phyloP scores from a whole-genome alignment of 2,329 filamentous ascomycete genomes.

The Apiospora koreana region DNA sequence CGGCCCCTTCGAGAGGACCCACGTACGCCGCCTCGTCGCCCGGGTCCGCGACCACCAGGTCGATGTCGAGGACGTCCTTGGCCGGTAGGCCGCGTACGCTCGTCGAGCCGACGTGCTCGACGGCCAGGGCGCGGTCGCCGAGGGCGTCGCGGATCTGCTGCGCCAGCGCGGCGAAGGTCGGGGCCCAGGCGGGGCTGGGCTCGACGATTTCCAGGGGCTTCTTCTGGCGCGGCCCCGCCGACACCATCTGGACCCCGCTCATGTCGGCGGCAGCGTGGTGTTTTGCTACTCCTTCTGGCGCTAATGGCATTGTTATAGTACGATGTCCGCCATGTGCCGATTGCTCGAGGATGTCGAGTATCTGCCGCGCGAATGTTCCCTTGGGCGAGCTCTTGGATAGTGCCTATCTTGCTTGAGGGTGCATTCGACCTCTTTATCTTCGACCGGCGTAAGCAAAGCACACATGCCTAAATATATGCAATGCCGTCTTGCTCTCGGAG shows the following conservation, averaged over 20 bases:
- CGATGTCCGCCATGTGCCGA: neutral
- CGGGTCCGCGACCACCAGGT: slow-evolving; percentile 44
- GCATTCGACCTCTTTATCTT: neutral
- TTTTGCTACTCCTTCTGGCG: neutral
- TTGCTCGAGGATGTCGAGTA: neutral
- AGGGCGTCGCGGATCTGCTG: slow-evolving; percentile 35
- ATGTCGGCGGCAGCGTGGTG: neutral
- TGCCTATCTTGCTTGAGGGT: neutral
- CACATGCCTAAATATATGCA: neutral
- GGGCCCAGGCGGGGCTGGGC: slow-evolving; percentile 11
- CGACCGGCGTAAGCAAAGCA: neutral
- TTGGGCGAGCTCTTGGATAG: too few relatives aligned
- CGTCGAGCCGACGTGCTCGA: slow-evolving; percentile 53
- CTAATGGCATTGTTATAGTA: neutral
- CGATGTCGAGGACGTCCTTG: slow-evolving; percentile 55
- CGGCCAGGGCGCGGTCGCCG: slow-evolving; percentile 32
- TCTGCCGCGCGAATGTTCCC: neutral
- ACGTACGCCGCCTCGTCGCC: slow-evolving; percentile 44
- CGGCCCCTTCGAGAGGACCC: slow-evolving; percentile 41
- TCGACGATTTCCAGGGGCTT: slow-evolving; percentile 14
- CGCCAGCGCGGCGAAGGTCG: slow-evolving; percentile 9
- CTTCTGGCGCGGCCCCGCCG: neutral
- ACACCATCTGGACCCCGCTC: neutral
- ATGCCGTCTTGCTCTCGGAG: neutral
- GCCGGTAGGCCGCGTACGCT: slow-evolving; percentile 50